A percentile compares a stretch with the other conserved stretches of the same genome.
Conservation (phyloP, 257 asterid species). For the Paulownia fortunei region DNA sequence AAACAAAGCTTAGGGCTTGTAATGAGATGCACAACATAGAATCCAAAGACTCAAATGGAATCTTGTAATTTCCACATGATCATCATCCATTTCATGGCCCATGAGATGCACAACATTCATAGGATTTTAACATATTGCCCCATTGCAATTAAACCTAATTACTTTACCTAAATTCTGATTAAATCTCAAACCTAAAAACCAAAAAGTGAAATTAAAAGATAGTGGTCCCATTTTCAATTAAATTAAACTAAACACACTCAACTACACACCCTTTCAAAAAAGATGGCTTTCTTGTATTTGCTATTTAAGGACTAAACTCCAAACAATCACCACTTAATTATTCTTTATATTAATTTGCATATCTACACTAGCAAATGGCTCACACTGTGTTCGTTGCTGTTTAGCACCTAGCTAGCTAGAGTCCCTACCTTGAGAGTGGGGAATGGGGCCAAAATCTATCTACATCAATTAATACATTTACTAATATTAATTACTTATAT, state of each 20-base stretch:
- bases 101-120: too few species aligned
- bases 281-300: constrained; percentile 3
- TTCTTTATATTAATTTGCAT: not conserved
- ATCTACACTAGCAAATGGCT: not conserved
- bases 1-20: too few species aligned
- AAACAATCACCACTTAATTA: not conserved
- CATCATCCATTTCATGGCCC: too few species aligned
- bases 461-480: not conserved
- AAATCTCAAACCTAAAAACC: not conserved
- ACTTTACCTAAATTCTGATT: not conserved
- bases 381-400: not conserved
- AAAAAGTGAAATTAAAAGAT: not conserved
- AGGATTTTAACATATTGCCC: too few species aligned
- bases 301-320: not conserved
- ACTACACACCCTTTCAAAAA: not conserved
- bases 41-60: too few species aligned
- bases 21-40: too few species aligned
- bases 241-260: not conserved
- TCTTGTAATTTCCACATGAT: too few species aligned
- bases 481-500: constrained; percentile 5
- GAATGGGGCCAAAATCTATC: constrained; percentile 3
- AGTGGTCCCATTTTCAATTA: not conserved
- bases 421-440: not conserved
- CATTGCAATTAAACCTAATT: not conserved
- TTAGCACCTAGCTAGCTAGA: not conserved